Percentiles rank a stretch among this genome's conserved stretches.
These are phyloP conservation scores for Mytilinidion resinicola DNA, from an alignment of 495 filamentous ascomycete species.

Conservation along the genomic window DNA sequence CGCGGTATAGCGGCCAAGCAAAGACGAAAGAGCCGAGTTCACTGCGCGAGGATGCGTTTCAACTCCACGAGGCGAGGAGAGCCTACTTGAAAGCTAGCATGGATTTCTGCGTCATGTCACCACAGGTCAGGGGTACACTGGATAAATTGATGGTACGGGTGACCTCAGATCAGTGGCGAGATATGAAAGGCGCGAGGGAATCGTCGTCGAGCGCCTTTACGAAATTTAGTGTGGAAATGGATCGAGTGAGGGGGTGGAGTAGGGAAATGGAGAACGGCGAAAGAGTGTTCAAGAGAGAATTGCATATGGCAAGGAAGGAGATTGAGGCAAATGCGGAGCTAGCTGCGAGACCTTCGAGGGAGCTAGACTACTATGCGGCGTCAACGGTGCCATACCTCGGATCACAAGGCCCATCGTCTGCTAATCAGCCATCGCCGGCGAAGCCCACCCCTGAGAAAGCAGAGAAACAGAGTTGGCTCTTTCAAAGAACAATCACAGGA, in stretches of 20 bases:
- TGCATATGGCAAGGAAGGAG: constrained; percentile 69
- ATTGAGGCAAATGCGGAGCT: constrained; percentile 72
- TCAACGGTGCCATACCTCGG: constrained; percentile 82
- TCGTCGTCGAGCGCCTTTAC: constrained; percentile 50
- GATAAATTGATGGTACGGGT: constrained; percentile 80
- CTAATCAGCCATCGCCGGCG: constrained; percentile 42
- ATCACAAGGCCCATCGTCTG: constrained; percentile 58
- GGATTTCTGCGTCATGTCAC: constrained; percentile 84
- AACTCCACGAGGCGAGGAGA: constrained; percentile 89
- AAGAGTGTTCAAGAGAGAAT: constrained; percentile 67
- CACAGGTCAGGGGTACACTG: constrained; percentile 70
- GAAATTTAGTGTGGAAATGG: constrained; percentile 70
- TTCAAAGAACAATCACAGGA: constrained; percentile 71
- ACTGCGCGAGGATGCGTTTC: constrained; percentile 89
- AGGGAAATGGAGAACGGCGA: constrained; percentile 87
- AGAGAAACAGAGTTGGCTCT: constrained; percentile 95
- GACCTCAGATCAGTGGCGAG: constrained; percentile 78
- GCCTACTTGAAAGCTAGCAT: constrained; percentile 85
- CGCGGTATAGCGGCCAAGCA: constrained; percentile 73
- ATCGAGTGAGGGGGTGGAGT: constrained; percentile 83
- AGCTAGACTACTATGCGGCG: constrained; percentile 85
- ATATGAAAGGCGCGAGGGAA: constrained; percentile 64
- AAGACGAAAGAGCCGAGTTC: constrained; percentile 91
- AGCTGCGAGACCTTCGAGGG: constrained; percentile 71
- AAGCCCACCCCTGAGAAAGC: constrained; percentile 34